Percentiles rank a stretch among this genome's conserved stretches.
Conservation (phyloP, 1,284 basidiomycete species). For the Naganishia albida region DNA sequence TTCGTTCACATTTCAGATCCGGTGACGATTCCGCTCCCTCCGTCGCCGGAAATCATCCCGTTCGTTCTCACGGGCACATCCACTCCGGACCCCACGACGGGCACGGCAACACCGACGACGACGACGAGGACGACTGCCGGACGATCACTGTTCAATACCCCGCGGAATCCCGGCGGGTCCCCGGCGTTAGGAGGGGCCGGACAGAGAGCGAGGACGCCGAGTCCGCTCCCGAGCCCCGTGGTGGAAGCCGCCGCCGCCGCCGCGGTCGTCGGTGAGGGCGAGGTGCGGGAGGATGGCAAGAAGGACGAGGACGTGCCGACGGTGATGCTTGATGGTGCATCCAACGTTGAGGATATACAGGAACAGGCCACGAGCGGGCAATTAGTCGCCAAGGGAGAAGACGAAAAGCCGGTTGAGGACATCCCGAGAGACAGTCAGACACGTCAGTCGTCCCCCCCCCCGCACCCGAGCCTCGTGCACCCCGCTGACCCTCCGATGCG, state of each 20-base stretch:
- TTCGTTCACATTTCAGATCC: slow-evolving; percentile 28
- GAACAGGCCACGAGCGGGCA: background rate
- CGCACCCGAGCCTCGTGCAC: background rate
- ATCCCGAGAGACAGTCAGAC: background rate
- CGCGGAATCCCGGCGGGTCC: slow-evolving; percentile 9
- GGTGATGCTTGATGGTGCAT: background rate
- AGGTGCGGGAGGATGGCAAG: too few species aligned
- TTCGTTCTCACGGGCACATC: slow-evolving; percentile 10
- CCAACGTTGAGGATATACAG: background rate
- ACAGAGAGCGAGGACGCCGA: slow-evolving; percentile 2
- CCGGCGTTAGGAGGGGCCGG: slow-evolving; percentile 1
- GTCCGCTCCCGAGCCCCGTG: slow-evolving; percentile 2
- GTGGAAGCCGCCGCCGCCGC: background rate
- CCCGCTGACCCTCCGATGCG: background rate
- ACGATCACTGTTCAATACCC: slow-evolving; percentile 18
- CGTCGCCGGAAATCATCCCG: slow-evolving; percentile 30
- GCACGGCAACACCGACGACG: background rate
- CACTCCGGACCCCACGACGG: slow-evolving; percentile 1
- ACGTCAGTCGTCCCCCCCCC: background rate
- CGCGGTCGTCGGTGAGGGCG: too few species aligned
- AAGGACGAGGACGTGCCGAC: too few species aligned
- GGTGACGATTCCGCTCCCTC: slow-evolving; percentile 34
- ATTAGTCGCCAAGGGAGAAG: background rate
- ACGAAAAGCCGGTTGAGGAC: background rate
- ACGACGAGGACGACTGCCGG: background rate